Evolutionary conservation across 1,284 basidiomycete genomes (phyloP).

Genomic region (Singerocomus inundabilis): DNA sequence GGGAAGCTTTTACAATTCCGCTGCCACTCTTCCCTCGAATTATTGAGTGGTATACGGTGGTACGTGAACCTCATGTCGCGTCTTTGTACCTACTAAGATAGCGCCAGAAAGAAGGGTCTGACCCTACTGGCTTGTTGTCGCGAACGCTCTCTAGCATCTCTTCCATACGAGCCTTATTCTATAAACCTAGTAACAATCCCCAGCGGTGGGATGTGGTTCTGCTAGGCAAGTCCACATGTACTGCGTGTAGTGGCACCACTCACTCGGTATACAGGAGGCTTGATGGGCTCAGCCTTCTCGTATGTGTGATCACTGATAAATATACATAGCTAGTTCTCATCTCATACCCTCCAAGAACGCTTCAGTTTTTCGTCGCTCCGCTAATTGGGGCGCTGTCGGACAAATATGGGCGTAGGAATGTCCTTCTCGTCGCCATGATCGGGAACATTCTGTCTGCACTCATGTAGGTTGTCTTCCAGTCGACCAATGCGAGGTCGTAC

Average conservation of each 20-base stretch:
- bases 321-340: slow-evolving; percentile 4
- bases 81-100: background rate
- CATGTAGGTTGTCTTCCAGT: slow-evolving; percentile 49
- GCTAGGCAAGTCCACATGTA: slow-evolving; percentile 47
- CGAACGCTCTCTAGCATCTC: slow-evolving; percentile 66
- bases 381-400: slow-evolving; percentile 81
- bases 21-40: slow-evolving; percentile 86
- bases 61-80: slow-evolving; percentile 33
- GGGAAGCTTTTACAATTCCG: slow-evolving; percentile 87
- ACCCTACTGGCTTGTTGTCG: slow-evolving; percentile 68
- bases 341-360: slow-evolving; percentile 48
- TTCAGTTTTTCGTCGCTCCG: slow-evolving; percentile 87
- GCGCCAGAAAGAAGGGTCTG: slow-evolving; percentile 63
- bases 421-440: slow-evolving; percentile 82
- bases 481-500: background rate
- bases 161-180: slow-evolving; percentile 58
- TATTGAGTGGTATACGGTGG: slow-evolving; percentile 85
- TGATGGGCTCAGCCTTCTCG: slow-evolving; percentile 91
- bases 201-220: slow-evolving; percentile 82
- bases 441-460: slow-evolving; percentile 88
- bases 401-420: slow-evolving; percentile 78
- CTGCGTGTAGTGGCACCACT: slow-evolving; percentile 1
- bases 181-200: slow-evolving; percentile 58
- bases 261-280: slow-evolving; percentile 52
- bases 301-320: slow-evolving; percentile 39